Percentiles rank a stretch among this genome's conserved stretches.
phyloP scores from a whole-genome alignment of 106 monocot genomes.

The Posidonia australis region DNA sequence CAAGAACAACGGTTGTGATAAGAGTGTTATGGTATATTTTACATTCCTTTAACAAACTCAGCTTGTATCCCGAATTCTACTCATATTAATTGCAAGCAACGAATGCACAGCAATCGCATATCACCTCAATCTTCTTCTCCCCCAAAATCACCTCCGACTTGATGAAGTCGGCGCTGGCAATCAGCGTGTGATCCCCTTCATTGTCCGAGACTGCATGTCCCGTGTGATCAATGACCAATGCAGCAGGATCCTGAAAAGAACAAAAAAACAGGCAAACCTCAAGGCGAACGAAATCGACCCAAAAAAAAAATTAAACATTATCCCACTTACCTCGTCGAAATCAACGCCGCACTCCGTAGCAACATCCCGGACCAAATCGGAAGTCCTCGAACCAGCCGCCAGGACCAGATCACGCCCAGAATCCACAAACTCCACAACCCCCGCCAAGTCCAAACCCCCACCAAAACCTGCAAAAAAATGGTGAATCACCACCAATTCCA shows the following conservation, averaged over 20 bases:
- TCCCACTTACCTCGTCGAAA: slow-evolving; percentile 69
- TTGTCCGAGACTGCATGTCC: slow-evolving; percentile 54
- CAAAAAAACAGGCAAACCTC: neutral
- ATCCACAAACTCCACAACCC: slow-evolving; percentile 81
- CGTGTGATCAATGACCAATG: slow-evolving; percentile 73
- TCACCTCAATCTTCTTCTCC: slow-evolving; percentile 57
- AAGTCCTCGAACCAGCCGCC: slow-evolving; percentile 63
- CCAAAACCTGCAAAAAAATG: slow-evolving; percentile 51
- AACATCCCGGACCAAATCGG: slow-evolving; percentile 74
- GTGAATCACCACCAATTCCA: neutral
- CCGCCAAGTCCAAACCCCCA: slow-evolving; percentile 54
- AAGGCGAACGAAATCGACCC: neutral
- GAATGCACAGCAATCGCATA: neutral
- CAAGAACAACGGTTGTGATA: no score
- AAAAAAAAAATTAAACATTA: neutral
- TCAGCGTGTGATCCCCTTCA: slow-evolving; percentile 78
- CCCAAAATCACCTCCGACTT: slow-evolving; percentile 74
- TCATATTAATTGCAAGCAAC: neutral
- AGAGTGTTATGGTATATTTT: no score
- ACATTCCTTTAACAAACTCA: no score
- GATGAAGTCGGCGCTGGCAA: slow-evolving; percentile 67
- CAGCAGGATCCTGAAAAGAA: slow-evolving; percentile 35
- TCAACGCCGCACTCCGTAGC: slow-evolving; percentile 80
- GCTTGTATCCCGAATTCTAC: neutral
- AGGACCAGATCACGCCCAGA: slow-evolving; percentile 80